phyloP scores from a whole-genome alignment of 1,139 yeast genomes.

The Candida freyschussii region DNA sequence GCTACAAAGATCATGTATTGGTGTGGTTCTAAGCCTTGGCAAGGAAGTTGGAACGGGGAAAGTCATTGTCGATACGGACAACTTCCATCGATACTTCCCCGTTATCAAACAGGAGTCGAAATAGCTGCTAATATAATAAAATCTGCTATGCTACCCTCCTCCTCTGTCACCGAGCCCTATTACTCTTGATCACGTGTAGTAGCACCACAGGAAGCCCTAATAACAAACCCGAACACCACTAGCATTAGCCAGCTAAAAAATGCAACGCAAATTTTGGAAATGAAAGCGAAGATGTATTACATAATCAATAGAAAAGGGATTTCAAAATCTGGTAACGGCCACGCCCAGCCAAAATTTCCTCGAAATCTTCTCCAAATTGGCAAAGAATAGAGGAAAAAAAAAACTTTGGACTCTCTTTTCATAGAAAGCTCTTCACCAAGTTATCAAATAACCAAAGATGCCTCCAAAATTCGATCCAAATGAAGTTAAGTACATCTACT shows the following conservation, averaged over 20 bases:
- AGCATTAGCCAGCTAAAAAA: no score
- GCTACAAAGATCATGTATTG: constrained; percentile 24
- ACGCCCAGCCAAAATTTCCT: no score
- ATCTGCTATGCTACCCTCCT: no score
- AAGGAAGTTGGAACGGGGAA: constrained; percentile 15
- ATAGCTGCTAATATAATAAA: no score
- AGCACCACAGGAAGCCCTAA: no score
- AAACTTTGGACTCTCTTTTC: not conserved
- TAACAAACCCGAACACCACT: no score
- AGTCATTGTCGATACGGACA: constrained; percentile 24
- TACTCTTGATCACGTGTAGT: no score
- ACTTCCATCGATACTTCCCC: constrained; percentile 41
- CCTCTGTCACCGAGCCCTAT: no score
- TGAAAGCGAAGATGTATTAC: no score
- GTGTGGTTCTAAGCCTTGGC: constrained; percentile 12
- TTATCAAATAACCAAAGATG: constrained; percentile 47
- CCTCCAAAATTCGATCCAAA: constrained; percentile 98
- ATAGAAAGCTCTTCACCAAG: not conserved
- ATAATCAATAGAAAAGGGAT: no score
- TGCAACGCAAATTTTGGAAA: no score
- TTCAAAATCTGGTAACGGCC: no score
- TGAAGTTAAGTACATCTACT: constrained; percentile 98
- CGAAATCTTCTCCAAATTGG: not conserved
- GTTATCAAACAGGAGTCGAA: constrained; percentile 21
- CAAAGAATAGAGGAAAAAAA: not conserved